These are phyloP conservation scores for Apiosordaria backusii DNA, from an alignment of 495 filamentous ascomycete genomes.

Conservation along the genomic window DNA sequence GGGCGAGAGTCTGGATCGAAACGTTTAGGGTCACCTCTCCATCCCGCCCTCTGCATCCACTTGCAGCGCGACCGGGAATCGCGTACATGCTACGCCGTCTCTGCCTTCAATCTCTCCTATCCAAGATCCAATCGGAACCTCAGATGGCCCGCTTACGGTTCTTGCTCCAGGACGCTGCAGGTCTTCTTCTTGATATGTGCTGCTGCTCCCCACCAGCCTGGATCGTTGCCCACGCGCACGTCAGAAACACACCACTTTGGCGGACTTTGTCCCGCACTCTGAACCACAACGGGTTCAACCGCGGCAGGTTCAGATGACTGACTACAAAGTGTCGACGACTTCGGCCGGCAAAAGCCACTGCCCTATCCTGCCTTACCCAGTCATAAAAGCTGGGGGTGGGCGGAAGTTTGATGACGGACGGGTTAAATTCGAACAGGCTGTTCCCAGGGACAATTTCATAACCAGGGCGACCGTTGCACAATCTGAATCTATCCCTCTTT, in stretches of 20 bases:
- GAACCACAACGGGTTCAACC: neutral
- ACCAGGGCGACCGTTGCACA: neutral
- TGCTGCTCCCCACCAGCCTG: neutral
- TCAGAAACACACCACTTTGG: conserved; percentile 13
- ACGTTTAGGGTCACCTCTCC: neutral
- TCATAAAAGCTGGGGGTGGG: neutral
- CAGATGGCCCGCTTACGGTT: neutral
- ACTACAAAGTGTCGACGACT: neutral
- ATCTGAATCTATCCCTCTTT: neutral
- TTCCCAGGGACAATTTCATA: neutral
- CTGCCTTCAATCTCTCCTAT: conserved; percentile 1
- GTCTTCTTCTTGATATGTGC: neutral
- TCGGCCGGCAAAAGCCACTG: neutral
- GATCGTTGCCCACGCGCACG: conserved; percentile 5
- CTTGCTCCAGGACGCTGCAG: neutral
- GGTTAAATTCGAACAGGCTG: neutral
- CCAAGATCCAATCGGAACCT: conserved; percentile 4
- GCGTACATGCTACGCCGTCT: conserved; percentile 1
- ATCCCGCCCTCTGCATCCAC: conserved; percentile 2
- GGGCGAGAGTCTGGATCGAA: neutral
- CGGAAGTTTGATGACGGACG: neutral
- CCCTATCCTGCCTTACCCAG: neutral
- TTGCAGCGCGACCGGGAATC: conserved; percentile 5
- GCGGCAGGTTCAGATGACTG: neutral
- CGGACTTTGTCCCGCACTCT: neutral